Percentiles rank a stretch among this genome's conserved stretches.
Conservation (phyloP, 2,329 filamentous ascomycete genomes). For the Bipolaris bicolor region DNA sequence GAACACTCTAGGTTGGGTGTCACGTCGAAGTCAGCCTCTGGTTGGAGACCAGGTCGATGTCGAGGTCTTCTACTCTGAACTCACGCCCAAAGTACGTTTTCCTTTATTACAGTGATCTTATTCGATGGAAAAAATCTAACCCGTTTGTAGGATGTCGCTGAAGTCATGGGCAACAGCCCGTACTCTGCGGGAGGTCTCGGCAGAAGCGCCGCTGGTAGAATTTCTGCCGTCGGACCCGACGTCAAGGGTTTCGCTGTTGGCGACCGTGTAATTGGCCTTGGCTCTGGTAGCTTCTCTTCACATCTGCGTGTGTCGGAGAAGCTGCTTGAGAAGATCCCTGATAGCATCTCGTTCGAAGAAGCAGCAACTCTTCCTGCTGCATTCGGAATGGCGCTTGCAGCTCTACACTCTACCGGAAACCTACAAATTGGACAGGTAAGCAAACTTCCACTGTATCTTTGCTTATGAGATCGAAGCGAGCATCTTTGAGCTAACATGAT, state of each 20-base stretch:
- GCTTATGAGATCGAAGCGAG: neutral
- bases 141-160: neutral
- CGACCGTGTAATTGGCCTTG: conserved; percentile 23
- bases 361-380: conserved; percentile 33
- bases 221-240: conserved; percentile 16
- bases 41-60: conserved; percentile 26
- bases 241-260: conserved; percentile 19
- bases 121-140: neutral
- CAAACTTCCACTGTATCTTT: neutral
- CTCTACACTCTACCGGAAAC: conserved; percentile 27
- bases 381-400: conserved; percentile 32
- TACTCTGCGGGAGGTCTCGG: neutral
- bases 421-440: conserved; percentile 23
- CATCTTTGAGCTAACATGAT: neutral
- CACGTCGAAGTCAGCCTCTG: neutral
- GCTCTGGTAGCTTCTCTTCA: conserved; percentile 7
- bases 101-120: no score
- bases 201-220: conserved; percentile 25
- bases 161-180: neutral
- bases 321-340: conserved; percentile 30
- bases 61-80: conserved; percentile 10
- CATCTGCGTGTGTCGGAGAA: neutral
- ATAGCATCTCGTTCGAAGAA: conserved; percentile 32
- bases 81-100: neutral
- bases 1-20: neutral